A percentile compares a stretch with the other conserved stretches of the same genome.
These are phyloP conservation scores for Mixia osmundae DNA, from an alignment of 1,284 basidiomycete species.

Conservation along the genomic window DNA sequence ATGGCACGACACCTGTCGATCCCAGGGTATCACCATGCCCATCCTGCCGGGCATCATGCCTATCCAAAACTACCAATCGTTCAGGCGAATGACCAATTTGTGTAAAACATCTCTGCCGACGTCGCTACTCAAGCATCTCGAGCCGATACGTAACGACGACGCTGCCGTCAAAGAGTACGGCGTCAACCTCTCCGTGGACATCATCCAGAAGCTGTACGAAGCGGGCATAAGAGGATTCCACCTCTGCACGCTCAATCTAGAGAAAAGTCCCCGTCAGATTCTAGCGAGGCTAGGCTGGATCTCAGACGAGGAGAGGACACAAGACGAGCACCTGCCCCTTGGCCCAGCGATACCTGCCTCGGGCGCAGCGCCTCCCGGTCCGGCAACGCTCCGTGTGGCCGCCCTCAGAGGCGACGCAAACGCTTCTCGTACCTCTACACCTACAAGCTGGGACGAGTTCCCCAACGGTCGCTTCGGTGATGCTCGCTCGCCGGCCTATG, in stretches of 20 bases:
- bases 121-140: slow-evolving; percentile 50
- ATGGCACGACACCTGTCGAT: slow-evolving; percentile 62
- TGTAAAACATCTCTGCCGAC: slow-evolving; percentile 68
- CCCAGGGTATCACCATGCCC: slow-evolving; percentile 53
- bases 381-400: not conserved
- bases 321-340: not conserved
- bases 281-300: slow-evolving; percentile 53
- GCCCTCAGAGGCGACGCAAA: not conserved
- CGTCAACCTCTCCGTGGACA: slow-evolving; percentile 20
- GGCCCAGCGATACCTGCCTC: not conserved
- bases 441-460: slow-evolving; percentile 71
- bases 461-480: slow-evolving; percentile 97
- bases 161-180: slow-evolving; percentile 24
- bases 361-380: not conserved
- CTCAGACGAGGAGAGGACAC: not conserved
- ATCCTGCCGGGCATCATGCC: slow-evolving; percentile 93
- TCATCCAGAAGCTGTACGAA: slow-evolving; percentile 25
- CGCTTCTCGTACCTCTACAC: not conserved
- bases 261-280: slow-evolving; percentile 80
- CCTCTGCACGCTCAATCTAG: slow-evolving; percentile 90
- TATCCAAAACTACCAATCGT: slow-evolving; percentile 94
- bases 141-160: slow-evolving; percentile 35
- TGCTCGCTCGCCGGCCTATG: slow-evolving; percentile 57
- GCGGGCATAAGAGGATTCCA: slow-evolving; percentile 60
- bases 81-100: slow-evolving; percentile 70